A percentile compares a stretch with the other conserved stretches of the same genome.
Conservation (phyloP, 441 rosid genomes). For the Breynia disticha region DNA sequence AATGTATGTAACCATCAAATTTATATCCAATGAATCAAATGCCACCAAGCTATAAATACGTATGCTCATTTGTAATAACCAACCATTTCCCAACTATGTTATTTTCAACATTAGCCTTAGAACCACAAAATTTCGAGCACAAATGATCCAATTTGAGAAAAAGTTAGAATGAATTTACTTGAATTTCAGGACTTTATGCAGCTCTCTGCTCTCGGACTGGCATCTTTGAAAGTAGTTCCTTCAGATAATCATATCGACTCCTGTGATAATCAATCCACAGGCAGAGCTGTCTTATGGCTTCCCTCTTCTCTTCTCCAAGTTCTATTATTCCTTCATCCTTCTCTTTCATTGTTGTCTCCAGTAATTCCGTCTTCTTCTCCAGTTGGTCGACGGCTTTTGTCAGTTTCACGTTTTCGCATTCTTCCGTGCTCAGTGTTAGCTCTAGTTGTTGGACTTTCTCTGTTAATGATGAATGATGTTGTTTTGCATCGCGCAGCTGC, state of each 20-base stretch:
- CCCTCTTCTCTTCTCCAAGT: slow-evolving; percentile 81
- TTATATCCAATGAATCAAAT: slow-evolving; percentile 7
- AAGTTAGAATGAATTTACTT: slow-evolving; percentile 13
- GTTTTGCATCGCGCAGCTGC: slow-evolving; percentile 32
- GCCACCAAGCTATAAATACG: slow-evolving; percentile 3
- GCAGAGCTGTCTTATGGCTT: slow-evolving; percentile 91
- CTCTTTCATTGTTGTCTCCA: slow-evolving; percentile 39
- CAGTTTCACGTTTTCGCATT: slow-evolving; percentile 37
- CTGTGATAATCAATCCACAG: slow-evolving; percentile 70
- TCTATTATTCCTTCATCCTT: slow-evolving; percentile 37
- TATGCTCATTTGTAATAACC: neutral
- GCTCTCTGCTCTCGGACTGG: slow-evolving; percentile 35
- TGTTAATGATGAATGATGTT: slow-evolving; percentile 27
- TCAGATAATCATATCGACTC: slow-evolving; percentile 43
- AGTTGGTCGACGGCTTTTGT: slow-evolving; percentile 24
- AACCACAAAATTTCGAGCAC: neutral
- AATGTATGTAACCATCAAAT: neutral
- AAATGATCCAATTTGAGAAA: slow-evolving; percentile 15
- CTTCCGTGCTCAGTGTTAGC: slow-evolving; percentile 33
- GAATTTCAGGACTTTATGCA: slow-evolving; percentile 17
- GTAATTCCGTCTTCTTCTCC: slow-evolving; percentile 27
- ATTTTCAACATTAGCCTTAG: slow-evolving; percentile 1
- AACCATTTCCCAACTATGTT: slow-evolving; percentile 4
- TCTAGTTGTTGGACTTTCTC: slow-evolving; percentile 38
- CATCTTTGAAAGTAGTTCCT: slow-evolving; percentile 40